Conservation (phyloP, 306 rosid genomes). For the Gillenia trifoliata region DNA sequence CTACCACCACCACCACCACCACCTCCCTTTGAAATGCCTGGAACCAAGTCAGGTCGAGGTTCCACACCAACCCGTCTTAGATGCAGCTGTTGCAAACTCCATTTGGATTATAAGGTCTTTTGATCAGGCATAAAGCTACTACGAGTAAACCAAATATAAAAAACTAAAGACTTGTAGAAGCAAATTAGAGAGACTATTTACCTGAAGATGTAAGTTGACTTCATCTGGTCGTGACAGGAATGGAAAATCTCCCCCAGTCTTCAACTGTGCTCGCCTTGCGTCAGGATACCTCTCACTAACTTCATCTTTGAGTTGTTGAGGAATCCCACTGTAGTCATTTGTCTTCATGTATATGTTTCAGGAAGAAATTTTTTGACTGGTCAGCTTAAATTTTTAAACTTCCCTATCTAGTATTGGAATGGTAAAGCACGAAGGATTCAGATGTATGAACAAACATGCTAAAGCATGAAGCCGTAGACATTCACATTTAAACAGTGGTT, state of each 20-base stretch:
- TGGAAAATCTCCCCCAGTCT: conserved; percentile 95
- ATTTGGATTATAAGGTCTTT: conserved; percentile 16
- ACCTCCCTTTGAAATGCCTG: conserved; percentile 48
- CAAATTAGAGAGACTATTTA: conserved; percentile 17
- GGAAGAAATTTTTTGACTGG: neutral
- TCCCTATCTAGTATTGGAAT: neutral
- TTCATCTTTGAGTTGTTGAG: conserved; percentile 87
- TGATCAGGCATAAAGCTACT: neutral
- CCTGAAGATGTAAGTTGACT: conserved; percentile 98
- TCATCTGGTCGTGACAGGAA: conserved; percentile 98
- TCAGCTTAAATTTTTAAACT: conserved; percentile 6
- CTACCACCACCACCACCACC: conserved; percentile 72
- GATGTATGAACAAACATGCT: neutral
- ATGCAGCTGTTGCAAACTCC: conserved; percentile 55
- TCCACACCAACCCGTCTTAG: conserved; percentile 97
- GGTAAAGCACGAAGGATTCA: neutral
- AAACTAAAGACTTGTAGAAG: neutral
- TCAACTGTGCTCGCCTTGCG: conserved; percentile 83
- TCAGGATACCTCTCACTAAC: conserved; percentile 80
- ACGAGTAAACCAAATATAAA: neutral
- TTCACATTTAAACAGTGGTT: neutral
- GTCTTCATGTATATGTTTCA: conserved; percentile 49
- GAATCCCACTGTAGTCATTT: conserved; percentile 92
- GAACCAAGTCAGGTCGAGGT: conserved; percentile 69
- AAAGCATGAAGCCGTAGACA: neutral